phyloP scores from a whole-genome alignment of 2,329 filamentous ascomycete genomes.

The Madurella fahalii region DNA sequence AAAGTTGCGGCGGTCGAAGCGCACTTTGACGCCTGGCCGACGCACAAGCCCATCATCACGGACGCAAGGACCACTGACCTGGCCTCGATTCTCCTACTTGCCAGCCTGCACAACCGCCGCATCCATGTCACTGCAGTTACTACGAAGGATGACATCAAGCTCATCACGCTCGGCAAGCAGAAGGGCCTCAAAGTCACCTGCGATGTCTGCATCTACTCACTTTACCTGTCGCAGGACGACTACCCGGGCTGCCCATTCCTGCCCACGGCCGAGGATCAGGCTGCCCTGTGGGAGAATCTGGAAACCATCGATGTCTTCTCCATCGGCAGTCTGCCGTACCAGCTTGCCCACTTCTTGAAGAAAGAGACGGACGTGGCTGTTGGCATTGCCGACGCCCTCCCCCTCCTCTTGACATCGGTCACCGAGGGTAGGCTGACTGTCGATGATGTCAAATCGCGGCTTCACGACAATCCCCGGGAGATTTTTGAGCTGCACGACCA shows the following conservation, averaged over 20 bases:
- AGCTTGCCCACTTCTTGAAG: conserved; percentile 58
- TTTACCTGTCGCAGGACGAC: conserved; percentile 70
- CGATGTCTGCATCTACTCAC: conserved; percentile 74
- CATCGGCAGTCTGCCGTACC: conserved; percentile 72
- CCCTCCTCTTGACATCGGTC: conserved; percentile 71
- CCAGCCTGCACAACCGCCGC: conserved; percentile 72
- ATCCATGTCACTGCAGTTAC: conserved; percentile 78
- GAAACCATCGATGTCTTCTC: conserved; percentile 74
- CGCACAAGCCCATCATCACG: conserved; percentile 74
- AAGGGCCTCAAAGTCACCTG: conserved; percentile 81
- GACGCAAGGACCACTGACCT: conserved; percentile 77
- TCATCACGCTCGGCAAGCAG: conserved; percentile 73
- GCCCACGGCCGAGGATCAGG: conserved; percentile 64
- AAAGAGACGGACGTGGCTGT: conserved; percentile 53
- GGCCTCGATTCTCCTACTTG: conserved; percentile 73
- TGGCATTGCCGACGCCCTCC: conserved; percentile 70
- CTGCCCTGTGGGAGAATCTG: conserved; percentile 70
- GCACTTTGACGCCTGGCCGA: conserved; percentile 75
- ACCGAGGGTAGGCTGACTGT: conserved; percentile 68
- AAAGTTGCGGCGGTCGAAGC: conserved; percentile 75
- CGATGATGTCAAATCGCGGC: conserved; percentile 65
- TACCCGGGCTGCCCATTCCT: conserved; percentile 64
- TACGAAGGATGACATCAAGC: conserved; percentile 72
- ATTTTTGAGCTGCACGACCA: conserved; percentile 83
- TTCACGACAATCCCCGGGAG: conserved; percentile 74